phyloP scores from a whole-genome alignment of 1,139 yeast species.

The Protomyces macrosporus region DNA sequence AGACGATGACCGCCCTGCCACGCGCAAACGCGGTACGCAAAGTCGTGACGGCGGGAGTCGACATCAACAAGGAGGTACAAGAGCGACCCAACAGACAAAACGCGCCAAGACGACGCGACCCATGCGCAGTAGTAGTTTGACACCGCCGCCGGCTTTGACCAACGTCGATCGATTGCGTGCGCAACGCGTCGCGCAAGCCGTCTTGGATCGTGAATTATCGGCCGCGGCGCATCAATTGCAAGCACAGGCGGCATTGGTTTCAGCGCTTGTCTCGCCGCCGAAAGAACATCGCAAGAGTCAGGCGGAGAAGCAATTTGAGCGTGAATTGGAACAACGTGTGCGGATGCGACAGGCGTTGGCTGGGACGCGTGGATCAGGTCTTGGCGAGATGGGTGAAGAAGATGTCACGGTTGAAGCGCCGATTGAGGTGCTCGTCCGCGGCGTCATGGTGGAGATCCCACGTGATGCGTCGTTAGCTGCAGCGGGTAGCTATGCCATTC shows the following conservation, averaged over 20 bases:
- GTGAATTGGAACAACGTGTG: background rate
- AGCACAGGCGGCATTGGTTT: too few relatives aligned
- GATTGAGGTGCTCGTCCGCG: conserved; percentile 15
- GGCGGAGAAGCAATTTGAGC: background rate
- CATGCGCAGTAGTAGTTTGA: background rate
- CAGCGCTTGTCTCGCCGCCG: background rate
- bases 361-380: background rate
- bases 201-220: too few relatives aligned
- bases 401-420: background rate
- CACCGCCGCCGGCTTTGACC: conserved; percentile 11
- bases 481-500: background rate
- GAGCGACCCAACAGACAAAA: background rate
- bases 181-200: too few relatives aligned
- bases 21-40: background rate
- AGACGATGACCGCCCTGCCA: background rate
- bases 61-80: background rate
- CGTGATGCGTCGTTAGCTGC: background rate
- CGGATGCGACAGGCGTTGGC: background rate
- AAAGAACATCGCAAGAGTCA: background rate
- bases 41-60: background rate
- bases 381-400: background rate
- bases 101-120: background rate
- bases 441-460: conserved; percentile 9
- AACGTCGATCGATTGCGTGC: too few relatives aligned
- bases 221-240: too few relatives aligned